A percentile compares a stretch with the other conserved stretches of the same genome.
Evolutionary conservation across 768 basidiomycete genomes (phyloP).

Genomic region (Auriscalpium microsporum): DNA sequence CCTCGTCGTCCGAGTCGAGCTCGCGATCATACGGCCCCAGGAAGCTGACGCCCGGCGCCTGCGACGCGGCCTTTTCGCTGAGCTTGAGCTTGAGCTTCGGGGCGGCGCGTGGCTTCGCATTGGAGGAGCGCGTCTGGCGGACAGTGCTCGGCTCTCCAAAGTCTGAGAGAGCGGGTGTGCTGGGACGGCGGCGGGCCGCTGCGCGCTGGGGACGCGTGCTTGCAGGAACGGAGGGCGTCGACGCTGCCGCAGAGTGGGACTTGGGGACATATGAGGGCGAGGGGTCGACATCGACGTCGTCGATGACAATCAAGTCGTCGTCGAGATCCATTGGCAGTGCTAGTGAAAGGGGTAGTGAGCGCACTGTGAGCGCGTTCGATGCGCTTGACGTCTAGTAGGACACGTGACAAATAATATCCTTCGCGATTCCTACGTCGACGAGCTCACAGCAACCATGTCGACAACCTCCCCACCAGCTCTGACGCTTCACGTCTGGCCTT

Average conservation of each 20-base stretch:
- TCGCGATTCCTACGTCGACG: neutral
- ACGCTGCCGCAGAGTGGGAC: neutral
- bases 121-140: constrained; percentile 37
- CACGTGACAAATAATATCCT: too few species aligned
- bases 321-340: constrained; percentile 25
- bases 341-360: too few species aligned
- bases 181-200: constrained; percentile 14
- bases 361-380: too few species aligned
- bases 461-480: constrained; percentile 14
- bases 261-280: constrained; percentile 22
- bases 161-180: constrained; percentile 17
- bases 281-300: constrained; percentile 43
- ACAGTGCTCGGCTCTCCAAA: constrained; percentile 26
- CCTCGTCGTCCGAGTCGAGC: constrained; percentile 91
- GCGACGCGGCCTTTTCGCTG: constrained; percentile 72
- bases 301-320: constrained; percentile 55
- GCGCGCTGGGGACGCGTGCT: constrained; percentile 11
- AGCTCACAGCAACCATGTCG: neutral
- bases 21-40: constrained; percentile 90
- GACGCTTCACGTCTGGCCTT: constrained; percentile 61
- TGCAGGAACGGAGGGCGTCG: constrained; percentile 10
- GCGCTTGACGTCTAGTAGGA: too few species aligned
- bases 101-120: constrained; percentile 31
- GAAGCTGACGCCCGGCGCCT: constrained; percentile 81
- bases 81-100: constrained; percentile 86